Base-by-base conservation (phyloP, 345 rosid species). In the Bretschneidera sinensis region DNA sequence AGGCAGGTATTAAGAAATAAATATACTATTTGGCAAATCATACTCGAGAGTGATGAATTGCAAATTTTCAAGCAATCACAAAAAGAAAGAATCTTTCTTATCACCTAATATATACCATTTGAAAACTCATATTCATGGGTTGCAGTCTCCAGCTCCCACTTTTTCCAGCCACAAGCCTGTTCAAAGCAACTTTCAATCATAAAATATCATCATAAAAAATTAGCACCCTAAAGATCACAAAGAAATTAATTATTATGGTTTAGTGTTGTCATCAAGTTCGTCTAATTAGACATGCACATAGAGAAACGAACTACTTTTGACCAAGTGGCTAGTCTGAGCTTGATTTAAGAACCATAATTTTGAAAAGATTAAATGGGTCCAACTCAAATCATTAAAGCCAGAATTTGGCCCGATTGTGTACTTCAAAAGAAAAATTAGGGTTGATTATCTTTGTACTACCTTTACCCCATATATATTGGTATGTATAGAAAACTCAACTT, bases 91-190 rank as follows among this genome's bases (percentile, higher is more conserved):
- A 24, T n/a, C n/a, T 31, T 13, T 56, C 24, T 34, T 62, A 62
- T 51, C 21, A 54, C 28, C 17, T 16, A 59, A 39, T 48, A 57
- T 57, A 22, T 86, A 90, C 99, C 99, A 24, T 75, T 75, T 55
- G 96, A 78, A 71, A 94, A 94, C 74, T 94, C 97, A 31, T 86
- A 90, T 71, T 82, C 71, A 62, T 72, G 78, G 25, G 97, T 76
- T 47, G 61, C 63, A 62, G 96, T 88, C 76, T 94, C 99, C 62
- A 55, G 70, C 71, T 94, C 99, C 97, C 99, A 94, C 14, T 70
- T 70, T 78, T 94, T 94, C 99, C 97, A 94, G 55, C 91, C 84
- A 0, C 97, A 96, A 71, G 74, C 86, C 99, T 94, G 82, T 48
- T 21, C 54, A 68, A 56, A n/a, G 52, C 10, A 22, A 31, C 45